Conservation (phyloP, 192 early-diverging fungal species). For the Podila clonocystis region DNA sequence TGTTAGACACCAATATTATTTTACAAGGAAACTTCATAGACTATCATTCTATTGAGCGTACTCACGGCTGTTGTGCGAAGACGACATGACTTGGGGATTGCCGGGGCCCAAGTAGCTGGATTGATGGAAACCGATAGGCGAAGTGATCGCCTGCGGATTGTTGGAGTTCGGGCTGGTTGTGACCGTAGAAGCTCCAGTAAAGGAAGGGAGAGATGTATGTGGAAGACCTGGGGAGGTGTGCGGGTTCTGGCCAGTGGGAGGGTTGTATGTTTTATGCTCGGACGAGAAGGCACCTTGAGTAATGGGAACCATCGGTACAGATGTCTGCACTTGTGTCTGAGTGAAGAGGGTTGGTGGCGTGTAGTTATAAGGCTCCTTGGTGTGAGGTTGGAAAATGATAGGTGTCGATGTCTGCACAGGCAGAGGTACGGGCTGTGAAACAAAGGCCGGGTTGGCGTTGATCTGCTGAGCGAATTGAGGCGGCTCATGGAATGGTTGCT, state of each 20-base stretch:
- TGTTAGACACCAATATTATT: background rate
- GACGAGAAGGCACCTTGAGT: background rate
- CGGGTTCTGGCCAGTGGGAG: conserved; percentile 1
- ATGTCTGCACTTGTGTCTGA: background rate
- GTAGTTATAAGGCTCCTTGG: background rate
- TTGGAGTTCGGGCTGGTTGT: background rate
- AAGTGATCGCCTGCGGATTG: background rate
- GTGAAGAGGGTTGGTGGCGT: background rate
- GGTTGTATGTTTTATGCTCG: background rate
- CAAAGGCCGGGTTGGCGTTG: background rate
- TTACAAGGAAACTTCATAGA: background rate
- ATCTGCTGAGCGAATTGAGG: too few relatives aligned
- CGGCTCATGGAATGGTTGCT: too few relatives aligned
- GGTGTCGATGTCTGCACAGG: background rate
- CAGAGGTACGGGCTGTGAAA: background rate
- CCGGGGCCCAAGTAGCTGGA: background rate
- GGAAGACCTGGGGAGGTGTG: background rate
- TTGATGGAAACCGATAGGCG: background rate
- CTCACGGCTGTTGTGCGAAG: background rate
- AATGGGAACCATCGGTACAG: background rate
- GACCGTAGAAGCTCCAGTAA: background rate
- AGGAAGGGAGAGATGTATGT: background rate
- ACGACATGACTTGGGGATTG: background rate
- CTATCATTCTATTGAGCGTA: background rate
- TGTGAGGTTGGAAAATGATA: background rate